A percentile compares a stretch with the other conserved stretches of the same genome.
Evolutionary conservation across 352 stramenopile species (phyloP).

Genomic region (Pythium dissimile): DNA sequence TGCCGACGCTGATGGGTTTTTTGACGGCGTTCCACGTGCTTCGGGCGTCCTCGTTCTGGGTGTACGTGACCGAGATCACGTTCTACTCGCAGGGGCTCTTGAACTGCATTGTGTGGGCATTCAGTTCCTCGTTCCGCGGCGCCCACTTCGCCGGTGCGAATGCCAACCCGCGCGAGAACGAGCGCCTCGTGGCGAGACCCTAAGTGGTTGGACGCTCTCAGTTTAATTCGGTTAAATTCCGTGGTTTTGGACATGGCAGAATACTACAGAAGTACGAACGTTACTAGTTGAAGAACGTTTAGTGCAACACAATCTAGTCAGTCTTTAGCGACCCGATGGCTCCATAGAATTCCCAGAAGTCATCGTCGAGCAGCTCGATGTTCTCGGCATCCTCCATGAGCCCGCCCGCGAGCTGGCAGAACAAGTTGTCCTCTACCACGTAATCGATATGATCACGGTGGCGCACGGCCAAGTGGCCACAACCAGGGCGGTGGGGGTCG

Average conservation of each 20-base stretch:
- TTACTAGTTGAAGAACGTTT: too few species aligned
- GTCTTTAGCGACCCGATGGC: slow-evolving; percentile 58
- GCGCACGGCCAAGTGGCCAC: slow-evolving; percentile 65
- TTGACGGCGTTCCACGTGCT: slow-evolving; percentile 17
- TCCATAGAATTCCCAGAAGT: slow-evolving; percentile 83
- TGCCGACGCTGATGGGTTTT: slow-evolving; percentile 21
- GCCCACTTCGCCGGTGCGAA: slow-evolving; percentile 11
- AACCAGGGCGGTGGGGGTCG: slow-evolving; percentile 59
- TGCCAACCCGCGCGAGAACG: slow-evolving; percentile 11
- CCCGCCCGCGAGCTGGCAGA: slow-evolving; percentile 55
- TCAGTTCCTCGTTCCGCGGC: slow-evolving; percentile 20
- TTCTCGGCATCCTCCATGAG: slow-evolving; percentile 47
- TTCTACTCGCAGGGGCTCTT: slow-evolving; percentile 37
- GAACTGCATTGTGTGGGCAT: slow-evolving; percentile 31
- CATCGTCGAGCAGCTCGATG: slow-evolving; percentile 67
- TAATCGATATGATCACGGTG: slow-evolving; percentile 84
- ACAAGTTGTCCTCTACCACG: slow-evolving; percentile 77
- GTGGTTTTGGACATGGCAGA: too few species aligned
- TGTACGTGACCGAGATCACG: slow-evolving; percentile 32
- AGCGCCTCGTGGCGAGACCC: slow-evolving; percentile 14
- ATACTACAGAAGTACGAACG: too few species aligned
- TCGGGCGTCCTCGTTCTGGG: slow-evolving; percentile 11
- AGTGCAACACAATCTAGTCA: slow-evolving; percentile 19
- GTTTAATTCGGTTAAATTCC: too few species aligned
- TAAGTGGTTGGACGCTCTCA: not conserved